Evolutionary conservation across 2,329 filamentous ascomycete genomes (phyloP).

Genomic region (Pseudogymnoascus sp.): DNA sequence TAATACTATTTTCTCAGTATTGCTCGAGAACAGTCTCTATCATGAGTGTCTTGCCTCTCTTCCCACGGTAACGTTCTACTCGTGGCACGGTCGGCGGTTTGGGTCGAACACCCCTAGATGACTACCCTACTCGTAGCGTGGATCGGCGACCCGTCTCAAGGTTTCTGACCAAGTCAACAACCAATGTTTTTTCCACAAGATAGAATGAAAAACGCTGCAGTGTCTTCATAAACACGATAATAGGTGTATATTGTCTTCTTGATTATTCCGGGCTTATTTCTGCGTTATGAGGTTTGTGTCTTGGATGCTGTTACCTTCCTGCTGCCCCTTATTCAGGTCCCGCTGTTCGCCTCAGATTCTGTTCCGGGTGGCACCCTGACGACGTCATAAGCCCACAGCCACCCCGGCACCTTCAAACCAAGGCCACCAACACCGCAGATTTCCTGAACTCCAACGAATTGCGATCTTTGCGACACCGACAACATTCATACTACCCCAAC

Average conservation of each 20-base stretch:
- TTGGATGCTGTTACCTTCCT: neutral
- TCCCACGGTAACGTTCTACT: neutral
- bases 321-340: conserved; percentile 7
- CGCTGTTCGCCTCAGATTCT: conserved; percentile 9
- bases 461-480: conserved; percentile 1
- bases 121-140: conserved; percentile 3
- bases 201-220: neutral
- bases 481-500: neutral
- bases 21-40: neutral
- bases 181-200: neutral
- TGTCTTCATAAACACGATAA: neutral
- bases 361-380: conserved; percentile 9
- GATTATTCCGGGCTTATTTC: neutral
- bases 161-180: neutral
- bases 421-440: conserved; percentile 8
- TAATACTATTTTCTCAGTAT: neutral
- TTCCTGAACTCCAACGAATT: conserved; percentile 8
- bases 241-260: neutral
- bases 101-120: conserved; percentile 6
- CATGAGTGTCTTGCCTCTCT: neutral
- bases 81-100: neutral
- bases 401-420: conserved; percentile 7
- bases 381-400: conserved; percentile 11
- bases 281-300: conserved; percentile 4
- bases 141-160: neutral